These are phyloP conservation scores for Tuber aestivum DNA, from an alignment of 495 filamentous ascomycete genomes.

Conservation along the genomic window DNA sequence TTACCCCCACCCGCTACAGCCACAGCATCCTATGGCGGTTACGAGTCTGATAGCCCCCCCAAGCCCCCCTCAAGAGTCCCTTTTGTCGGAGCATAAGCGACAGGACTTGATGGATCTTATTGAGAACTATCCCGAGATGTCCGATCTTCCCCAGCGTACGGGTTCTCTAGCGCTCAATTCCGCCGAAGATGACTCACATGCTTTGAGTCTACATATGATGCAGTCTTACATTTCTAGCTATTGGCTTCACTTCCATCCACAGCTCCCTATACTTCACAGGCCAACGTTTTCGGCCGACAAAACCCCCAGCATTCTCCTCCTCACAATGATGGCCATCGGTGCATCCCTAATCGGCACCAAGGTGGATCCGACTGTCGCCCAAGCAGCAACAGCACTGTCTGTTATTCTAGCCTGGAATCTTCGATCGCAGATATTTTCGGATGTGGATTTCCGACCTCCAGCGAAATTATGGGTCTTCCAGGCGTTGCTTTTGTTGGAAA, in stretches of 20 bases:
- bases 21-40: constrained; percentile 69
- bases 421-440: constrained; percentile 80
- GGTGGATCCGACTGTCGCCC: constrained; percentile 65
- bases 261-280: constrained; percentile 89
- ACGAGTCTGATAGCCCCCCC: constrained; percentile 81
- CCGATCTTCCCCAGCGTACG: constrained; percentile 5
- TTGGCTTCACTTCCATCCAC: constrained; percentile 91
- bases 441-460: constrained; percentile 83
- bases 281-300: constrained; percentile 87
- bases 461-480: constrained; percentile 99
- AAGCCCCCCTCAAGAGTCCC: constrained; percentile 59
- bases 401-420: constrained; percentile 88
- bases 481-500: constrained; percentile 76
- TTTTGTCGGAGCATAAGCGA: constrained; percentile 82
- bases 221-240: constrained; percentile 88
- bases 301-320: constrained; percentile 74
- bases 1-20: constrained; percentile 26
- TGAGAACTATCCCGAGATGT: constrained; percentile 46
- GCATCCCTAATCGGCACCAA: constrained; percentile 80
- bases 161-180: constrained; percentile 9
- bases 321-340: constrained; percentile 91
- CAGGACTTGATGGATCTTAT: constrained; percentile 82
- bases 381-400: constrained; percentile 68
- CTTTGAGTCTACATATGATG: constrained; percentile 88
- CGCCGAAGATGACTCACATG: constrained; percentile 52